Base-by-base conservation (phyloP, 371 early-diverging fungal genomes). In the Coemansia sp. region DNA sequence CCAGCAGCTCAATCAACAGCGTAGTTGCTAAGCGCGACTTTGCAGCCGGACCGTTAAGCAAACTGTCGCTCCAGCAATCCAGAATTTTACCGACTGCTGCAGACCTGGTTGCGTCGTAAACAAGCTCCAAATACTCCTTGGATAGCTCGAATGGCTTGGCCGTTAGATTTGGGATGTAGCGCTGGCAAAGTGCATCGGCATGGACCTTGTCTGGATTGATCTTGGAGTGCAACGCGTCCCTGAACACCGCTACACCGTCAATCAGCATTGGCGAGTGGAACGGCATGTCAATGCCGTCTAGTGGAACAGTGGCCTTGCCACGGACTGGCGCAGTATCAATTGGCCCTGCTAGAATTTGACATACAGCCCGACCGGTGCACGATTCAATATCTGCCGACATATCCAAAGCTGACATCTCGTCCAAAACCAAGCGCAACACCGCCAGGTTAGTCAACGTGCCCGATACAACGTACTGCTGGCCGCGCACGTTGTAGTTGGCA, bases 401-500 rank as follows among this genome's bases (percentile, higher is more conserved):
- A 75, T 29, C 36, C 8, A 74, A 90, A 77, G 75, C 87, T 87
- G 86, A 92, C 14, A 59, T 31, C 1, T 4, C 32, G 33, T 58
- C 91, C 66, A 95, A 81, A 10, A 92, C 92, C 34, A 84, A 81
- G 39, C 92, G 87, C 34, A 97, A 83, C 7, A 85, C 84, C 47
- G 91, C 92, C 51, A 97, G 77, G 78, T 86, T 86, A 64, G 83
- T 79, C 60, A 90, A 79, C 36, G 92, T 88, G 72, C 97, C 97
- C 55, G 97, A 91, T 46, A 93, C 89, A 37, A 95, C 94, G 69
- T 95, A 97, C 82, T 97, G 97, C 87, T 91, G 88, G 86, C 91
- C 94, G 69, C 93, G 93, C 34, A 97, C 95, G 85, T 97, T 97
- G 83, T 87, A 93, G 86, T 97, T 97, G 74, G 94, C 95, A 71